Percentiles rank a stretch among this genome's conserved stretches.
Evolutionary conservation across 139 green algal species (phyloP).

Genomic region (Raphidocelis subcapitata): DNA sequence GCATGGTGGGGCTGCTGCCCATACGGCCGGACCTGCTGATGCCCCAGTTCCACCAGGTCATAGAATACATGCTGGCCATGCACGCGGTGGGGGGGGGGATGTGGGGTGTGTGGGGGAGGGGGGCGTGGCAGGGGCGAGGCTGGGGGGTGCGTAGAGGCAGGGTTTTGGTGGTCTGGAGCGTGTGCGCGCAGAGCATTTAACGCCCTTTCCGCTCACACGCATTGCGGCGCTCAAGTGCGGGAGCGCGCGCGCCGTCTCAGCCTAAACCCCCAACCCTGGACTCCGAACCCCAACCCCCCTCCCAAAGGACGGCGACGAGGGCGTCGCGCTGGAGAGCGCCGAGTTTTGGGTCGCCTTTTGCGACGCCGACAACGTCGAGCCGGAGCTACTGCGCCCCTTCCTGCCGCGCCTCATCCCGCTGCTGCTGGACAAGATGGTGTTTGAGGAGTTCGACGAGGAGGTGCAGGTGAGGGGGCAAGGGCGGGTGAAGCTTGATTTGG

Average conservation of each 20-base stretch:
- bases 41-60: slow-evolving; percentile 77
- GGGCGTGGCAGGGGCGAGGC: too few species aligned
- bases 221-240: too few species aligned
- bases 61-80: slow-evolving; percentile 93
- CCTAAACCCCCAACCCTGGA: too few species aligned
- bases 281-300: not conserved
- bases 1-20: slow-evolving; percentile 78
- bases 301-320: slow-evolving; percentile 43
- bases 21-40: slow-evolving; percentile 73
- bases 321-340: slow-evolving; percentile 90
- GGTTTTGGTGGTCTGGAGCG: too few species aligned
- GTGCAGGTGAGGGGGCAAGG: slow-evolving; percentile 44
- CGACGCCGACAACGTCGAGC: slow-evolving; percentile 60
- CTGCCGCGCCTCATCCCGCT: slow-evolving; percentile 85
- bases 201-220: too few species aligned
- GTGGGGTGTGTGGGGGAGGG: too few species aligned
- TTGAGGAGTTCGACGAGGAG: slow-evolving; percentile 91
- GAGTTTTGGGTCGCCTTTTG: slow-evolving; percentile 94
- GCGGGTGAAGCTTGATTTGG: too few species aligned
- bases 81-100: slow-evolving; percentile 59
- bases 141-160: too few species aligned
- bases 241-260: too few species aligned
- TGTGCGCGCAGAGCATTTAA: too few species aligned
- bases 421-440: slow-evolving; percentile 96
- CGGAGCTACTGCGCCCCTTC: slow-evolving; percentile 68